Base-by-base conservation (phyloP, 257 asterid genomes). In the Scutellaria galericulata region DNA sequence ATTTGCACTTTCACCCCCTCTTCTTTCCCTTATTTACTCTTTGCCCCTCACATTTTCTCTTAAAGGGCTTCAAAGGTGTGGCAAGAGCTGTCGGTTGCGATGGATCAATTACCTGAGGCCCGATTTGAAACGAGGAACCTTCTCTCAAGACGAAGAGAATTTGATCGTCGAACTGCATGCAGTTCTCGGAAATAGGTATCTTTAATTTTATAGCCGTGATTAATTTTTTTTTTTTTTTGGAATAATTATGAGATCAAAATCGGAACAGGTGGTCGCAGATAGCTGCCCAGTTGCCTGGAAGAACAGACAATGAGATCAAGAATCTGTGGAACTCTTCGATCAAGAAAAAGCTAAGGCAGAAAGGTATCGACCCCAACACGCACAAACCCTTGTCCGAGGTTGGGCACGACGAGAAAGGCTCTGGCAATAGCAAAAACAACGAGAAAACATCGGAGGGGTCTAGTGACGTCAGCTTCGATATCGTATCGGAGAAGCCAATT, bases 31-130 rank as follows among this genome's bases (percentile, higher is more conserved):
- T 15, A 10, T 39, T 37, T n/a, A 59, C 61, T 7, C 13, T 20
- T 59, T 62, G 6, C 9, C 6, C 9, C 63, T 61, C n/a, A 50
- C 64, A 51, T 44, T 68, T 18, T 9, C 4, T 7, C 31, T 35
- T 45, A 22, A 42, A 87, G 93, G 93, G 54, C 95, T 93, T 7
- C 98, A 90, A 63, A 81, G 98, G 82, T 93, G 98, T 55, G 98
- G 97, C 20, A 93, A 93, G 91, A 93, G 97, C 63, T 93, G 98
- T 78, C 84, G 98, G 64, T 64, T 93, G 12, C 80, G 98, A 72
- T 93, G 97, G 98, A 90, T 93, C 45, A 93, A 93, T 72, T 93
- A 93, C 80, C 70, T 93, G 42, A 84, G 98, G 82, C 98, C 98
- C 15, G 98, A 93, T 70, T 84, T 93, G 76, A 90, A 90, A 72